Percentiles rank a stretch among this genome's conserved stretches.
phyloP scores from a whole-genome alignment of 1,284 basidiomycete species.

The Sporisorium reilianum region DNA sequence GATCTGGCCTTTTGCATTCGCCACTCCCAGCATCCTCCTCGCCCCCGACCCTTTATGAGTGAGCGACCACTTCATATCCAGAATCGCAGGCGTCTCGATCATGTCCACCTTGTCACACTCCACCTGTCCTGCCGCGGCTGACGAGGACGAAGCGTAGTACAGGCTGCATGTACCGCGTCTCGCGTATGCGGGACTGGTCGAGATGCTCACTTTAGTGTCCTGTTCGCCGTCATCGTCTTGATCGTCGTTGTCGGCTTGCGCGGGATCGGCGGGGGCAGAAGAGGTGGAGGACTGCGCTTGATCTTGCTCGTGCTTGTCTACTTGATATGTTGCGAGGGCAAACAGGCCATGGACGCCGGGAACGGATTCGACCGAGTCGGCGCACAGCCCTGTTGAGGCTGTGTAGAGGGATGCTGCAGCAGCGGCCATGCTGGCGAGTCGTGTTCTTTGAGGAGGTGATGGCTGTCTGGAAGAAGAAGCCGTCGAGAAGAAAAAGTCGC shows the following conservation, averaged over 20 bases:
- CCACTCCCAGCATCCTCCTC: constrained; percentile 48
- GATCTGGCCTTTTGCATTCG: constrained; percentile 54
- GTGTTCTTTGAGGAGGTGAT: neutral
- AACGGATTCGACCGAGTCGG: constrained; percentile 65
- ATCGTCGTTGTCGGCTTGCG: neutral
- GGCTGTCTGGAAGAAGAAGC: neutral
- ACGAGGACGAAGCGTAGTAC: constrained; percentile 12
- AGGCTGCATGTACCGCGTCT: constrained; percentile 55
- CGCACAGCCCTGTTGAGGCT: constrained; percentile 60
- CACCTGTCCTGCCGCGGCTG: constrained; percentile 5
- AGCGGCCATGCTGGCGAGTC: constrained; percentile 3
- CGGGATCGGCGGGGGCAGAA: constrained; percentile 2
- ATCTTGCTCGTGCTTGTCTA: constrained; percentile 58
- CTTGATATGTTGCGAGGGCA: constrained; percentile 67
- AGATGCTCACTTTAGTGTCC: constrained; percentile 4
- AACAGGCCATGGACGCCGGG: constrained; percentile 53
- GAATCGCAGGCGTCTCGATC: constrained; percentile 58
- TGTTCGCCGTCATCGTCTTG: constrained; percentile 11
- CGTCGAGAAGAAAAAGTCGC: neutral
- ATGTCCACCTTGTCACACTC: constrained; percentile 23
- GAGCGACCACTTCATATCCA: constrained; percentile 67
- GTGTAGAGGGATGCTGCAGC: constrained; percentile 38
- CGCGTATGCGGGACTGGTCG: constrained; percentile 51
- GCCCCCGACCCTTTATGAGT: constrained; percentile 1
- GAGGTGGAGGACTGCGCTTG: constrained; percentile 26